Evolutionary conservation across 768 basidiomycete species (phyloP), one percentile per base, ranked within the genome.

Genomic region (Amanita brunnescens): DNA sequence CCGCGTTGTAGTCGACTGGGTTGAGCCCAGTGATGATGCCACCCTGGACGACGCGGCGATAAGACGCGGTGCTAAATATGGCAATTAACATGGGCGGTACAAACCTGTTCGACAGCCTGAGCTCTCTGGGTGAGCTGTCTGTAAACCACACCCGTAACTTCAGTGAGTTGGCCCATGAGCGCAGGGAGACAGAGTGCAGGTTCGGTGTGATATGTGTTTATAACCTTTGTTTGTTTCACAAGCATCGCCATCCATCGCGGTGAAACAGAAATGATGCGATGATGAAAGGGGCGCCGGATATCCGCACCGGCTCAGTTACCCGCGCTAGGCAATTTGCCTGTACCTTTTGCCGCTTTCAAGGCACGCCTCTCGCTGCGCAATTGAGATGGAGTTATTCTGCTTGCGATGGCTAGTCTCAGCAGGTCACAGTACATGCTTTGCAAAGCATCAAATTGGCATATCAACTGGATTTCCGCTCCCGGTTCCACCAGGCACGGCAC

Each of bases 11-110:
- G 0, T 62, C 33, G 0, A 77, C 61, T 6, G 92, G 92, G 60
- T 92, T 83, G 38, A 74, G 69, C n/a, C 90, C 91, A 47, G 77
- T 78, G 23, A 95, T 74, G 12, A 94, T 70, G 48, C 89, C 89
- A 14, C 83, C 87, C 87, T 90, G 57, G 0, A 14, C 7, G 5
- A 14, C 16, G 49, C 10, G n/a, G n/a, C n/a, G n/a, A n/a, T n/a
- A n/a, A n/a, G 5, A 14, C 16, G 49, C 10, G 29, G 32, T 14
- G 37, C 46, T 37, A 52, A 53, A 26, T 29, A 21, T 26, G 20
- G 24, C 20, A 34, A 13, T 5, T 6, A 4, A 49, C 46, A 30
- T 37, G 30, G 2, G 29, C 24, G 6, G 33, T 14, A 59, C 67
- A 59, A 57, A 73, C 77, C 70, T 76, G 75, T 54, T 70, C 78